phyloP scores from a whole-genome alignment of 2,329 filamentous ascomycete species.

The Aspergillus sp. region DNA sequence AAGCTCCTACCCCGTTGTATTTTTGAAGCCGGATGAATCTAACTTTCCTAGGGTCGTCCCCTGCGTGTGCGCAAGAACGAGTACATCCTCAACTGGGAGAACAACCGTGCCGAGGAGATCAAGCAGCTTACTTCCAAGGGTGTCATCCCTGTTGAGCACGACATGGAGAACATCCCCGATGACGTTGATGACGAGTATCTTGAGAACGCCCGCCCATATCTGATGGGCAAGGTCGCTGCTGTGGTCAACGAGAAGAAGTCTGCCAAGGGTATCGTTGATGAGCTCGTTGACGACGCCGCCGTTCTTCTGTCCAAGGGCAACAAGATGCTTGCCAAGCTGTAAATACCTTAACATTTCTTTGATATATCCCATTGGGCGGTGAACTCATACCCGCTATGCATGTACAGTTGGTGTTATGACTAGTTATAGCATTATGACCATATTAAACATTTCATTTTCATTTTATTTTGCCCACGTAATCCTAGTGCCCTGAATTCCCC shows the following conservation, averaged over 20 bases:
- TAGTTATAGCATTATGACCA: constrained; percentile 8
- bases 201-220: constrained; percentile 84
- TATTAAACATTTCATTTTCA: neutral
- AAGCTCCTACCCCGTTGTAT: constrained; percentile 15
- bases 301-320: constrained; percentile 67
- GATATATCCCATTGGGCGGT: neutral
- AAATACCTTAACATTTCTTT: constrained; percentile 32
- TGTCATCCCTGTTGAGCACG: constrained; percentile 87
- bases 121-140: constrained; percentile 88
- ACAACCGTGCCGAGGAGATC: constrained; percentile 85
- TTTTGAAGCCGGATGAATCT: constrained; percentile 10
- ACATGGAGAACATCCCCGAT: constrained; percentile 77
- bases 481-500: too few relatives aligned
- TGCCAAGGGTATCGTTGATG: constrained; percentile 89
- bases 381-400: constrained; percentile 5
- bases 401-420: constrained; percentile 9
- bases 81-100: constrained; percentile 96
- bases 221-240: constrained; percentile 97
- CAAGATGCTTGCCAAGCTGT: constrained; percentile 69
- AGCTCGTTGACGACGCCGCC: constrained; percentile 83
- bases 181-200: constrained; percentile 80
- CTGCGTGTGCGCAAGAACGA: constrained; percentile 89
- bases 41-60: constrained; percentile 65
- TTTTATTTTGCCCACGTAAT: neutral
- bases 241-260: constrained; percentile 90